Base-by-base conservation (phyloP, 192 early-diverging fungal genomes). In the Mortierella antarctica region DNA sequence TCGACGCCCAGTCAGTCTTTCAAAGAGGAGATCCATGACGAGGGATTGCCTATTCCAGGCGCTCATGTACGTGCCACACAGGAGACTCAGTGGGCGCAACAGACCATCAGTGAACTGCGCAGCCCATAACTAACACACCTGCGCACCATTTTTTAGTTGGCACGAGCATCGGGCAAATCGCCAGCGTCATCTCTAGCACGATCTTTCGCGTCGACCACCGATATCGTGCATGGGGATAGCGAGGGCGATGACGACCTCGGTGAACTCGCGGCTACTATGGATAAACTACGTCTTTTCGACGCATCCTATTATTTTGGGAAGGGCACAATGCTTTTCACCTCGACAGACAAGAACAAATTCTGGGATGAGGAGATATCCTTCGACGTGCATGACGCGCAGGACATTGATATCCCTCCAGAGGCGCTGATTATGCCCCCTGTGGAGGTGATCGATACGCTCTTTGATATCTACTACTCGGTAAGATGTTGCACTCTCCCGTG, bases 341-440 rank as follows among this genome's bases (percentile, higher is more conserved):
- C 69, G 40, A 79, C 69, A 13, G 76, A 79, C 58, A 55, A 71
- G 20, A 62, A 71, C 40, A 41, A 66, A 17, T 79, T 79, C 31
- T 79, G 76, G 76, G 76, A 79, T 44, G 76, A 79, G 42, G 76
- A 79, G 57, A 79, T 79, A 13, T 66, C 76, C 1, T 79, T 79
- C 44, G 76, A 79, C 44, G 76, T 79, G 7, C 76, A 79, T 21
- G 76, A 79, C 15, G 50, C 69, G 2, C 69, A 52, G 5, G 62
- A 71, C 7, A 57, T 70, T n/a, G 57, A 55, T 2, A 71, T 79
- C 11, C 76, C 76, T 7, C 55, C 64, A 31, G 76, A 79, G 42
- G 76, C 76, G 1, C 42, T 59, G 7, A 46, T 62, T 21, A 48
- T 79, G 69, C 76, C 76, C 20, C 69, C 76, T 0, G 11, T 79